phyloP scores from a whole-genome alignment of 73 alveolate species.

The Paraurostyla sp. region DNA sequence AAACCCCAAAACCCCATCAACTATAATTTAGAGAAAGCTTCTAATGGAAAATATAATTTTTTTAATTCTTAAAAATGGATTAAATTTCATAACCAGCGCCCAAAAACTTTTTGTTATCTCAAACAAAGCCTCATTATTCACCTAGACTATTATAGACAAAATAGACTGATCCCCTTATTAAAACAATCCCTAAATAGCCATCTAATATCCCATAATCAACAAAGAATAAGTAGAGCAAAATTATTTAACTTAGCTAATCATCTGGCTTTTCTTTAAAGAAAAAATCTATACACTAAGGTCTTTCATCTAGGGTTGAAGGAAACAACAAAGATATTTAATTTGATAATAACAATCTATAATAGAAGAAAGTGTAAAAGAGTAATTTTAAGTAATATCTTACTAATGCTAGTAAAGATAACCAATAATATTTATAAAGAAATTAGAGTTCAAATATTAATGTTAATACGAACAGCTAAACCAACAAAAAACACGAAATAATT shows the following conservation, averaged over 20 bases:
- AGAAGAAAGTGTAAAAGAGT: background rate
- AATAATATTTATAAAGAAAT: background rate
- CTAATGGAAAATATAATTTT: too few relatives aligned
- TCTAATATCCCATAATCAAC: constrained; percentile 18
- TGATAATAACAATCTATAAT: background rate
- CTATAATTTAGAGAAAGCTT: too few relatives aligned
- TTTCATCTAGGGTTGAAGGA: background rate
- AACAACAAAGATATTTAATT: background rate
- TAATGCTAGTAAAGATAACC: background rate
- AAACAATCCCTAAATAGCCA: too few relatives aligned
- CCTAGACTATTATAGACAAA: too few relatives aligned
- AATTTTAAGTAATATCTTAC: background rate
- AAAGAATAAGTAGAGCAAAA: background rate
- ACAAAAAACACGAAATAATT: background rate
- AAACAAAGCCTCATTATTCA: too few relatives aligned
- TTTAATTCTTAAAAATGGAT: too few relatives aligned
- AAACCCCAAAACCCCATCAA: too few relatives aligned
- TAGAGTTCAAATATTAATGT: background rate
- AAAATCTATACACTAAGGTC: background rate
- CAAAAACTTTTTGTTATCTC: too few relatives aligned
- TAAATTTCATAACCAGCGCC: too few relatives aligned
- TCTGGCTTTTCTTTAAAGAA: background rate
- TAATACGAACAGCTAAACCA: background rate
- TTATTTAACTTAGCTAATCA: background rate
- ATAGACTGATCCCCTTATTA: too few relatives aligned